Conservation (phyloP, 1,284 basidiomycete genomes). For the Papiliotrema laurentii region DNA sequence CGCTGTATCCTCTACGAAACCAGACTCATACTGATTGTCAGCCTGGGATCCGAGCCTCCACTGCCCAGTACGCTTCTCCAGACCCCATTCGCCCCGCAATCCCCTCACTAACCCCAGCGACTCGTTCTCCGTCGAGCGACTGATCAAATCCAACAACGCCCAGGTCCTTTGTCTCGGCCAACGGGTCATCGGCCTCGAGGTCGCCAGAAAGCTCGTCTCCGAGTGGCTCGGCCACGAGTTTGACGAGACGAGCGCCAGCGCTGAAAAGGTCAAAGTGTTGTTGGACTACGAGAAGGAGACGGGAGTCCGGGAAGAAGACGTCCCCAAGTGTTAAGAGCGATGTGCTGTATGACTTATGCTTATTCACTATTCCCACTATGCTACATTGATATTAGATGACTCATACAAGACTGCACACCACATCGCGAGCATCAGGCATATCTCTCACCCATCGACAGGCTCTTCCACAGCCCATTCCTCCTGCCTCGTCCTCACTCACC, state of each 20-base stretch:
- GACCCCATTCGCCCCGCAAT: not conserved
- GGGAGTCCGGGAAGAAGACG: not conserved
- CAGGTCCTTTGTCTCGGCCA: slow-evolving; percentile 52
- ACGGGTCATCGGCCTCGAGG: slow-evolving; percentile 49
- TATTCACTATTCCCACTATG: too few species aligned
- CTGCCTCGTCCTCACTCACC: not conserved
- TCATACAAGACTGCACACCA: too few species aligned
- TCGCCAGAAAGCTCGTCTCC: slow-evolving; percentile 45
- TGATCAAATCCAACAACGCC: slow-evolving; percentile 50
- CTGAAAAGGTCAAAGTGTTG: slow-evolving; percentile 49
- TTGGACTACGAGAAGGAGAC: slow-evolving; percentile 31
- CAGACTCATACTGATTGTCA: not conserved
- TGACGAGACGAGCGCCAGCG: slow-evolving; percentile 43
- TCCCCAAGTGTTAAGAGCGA: too few species aligned
- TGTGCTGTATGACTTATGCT: too few species aligned
- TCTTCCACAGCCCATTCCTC: too few species aligned
- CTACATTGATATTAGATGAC: too few species aligned
- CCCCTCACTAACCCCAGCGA: slow-evolving; percentile 25
- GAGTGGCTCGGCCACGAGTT: slow-evolving; percentile 51
- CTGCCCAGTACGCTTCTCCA: slow-evolving; percentile 6
- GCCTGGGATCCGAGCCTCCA: slow-evolving; percentile 8
- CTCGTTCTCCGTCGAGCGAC: slow-evolving; percentile 49
- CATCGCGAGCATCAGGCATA: too few species aligned
- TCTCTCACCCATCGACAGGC: too few species aligned
- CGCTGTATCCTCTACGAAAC: not conserved